Base-by-base conservation (phyloP, 345 rosid species). In the Combretum micranthum region DNA sequence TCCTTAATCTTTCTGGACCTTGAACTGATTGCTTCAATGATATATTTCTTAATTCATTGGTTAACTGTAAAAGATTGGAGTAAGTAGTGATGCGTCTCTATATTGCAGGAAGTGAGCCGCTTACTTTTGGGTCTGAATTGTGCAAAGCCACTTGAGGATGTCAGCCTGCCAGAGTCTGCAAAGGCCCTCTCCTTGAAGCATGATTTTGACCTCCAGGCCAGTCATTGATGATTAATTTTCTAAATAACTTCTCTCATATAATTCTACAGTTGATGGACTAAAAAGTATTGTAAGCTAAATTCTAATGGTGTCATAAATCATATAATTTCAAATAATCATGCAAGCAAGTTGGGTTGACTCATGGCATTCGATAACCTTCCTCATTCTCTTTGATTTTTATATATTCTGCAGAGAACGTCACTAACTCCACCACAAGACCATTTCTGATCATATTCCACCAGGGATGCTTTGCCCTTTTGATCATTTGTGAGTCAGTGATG, bases 191-290 rank as follows among this genome's bases (percentile, higher is more conserved):
- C 91, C 56, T 73, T 69, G n/a, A 42, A 70, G 44, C 80, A 83
- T 73, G 76, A 75, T 64, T 93, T 93, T 56, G 97, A 89, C 62
- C 82, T 93, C 53, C 96, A 89, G 89, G 97, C 87, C 52, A 19
- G 25, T 15, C 1, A 14, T 1, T 17, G 26, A 22, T 7, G 32
- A 44, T 16, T 25, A 4, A 14, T 52, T 26, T 21, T 20, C 47
- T 46, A 12, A 14, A 22, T 26, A 20, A n/a, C 26, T 3, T 22
- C 56, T 20, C 16, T 49, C 13, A 20, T 32, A 9, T 4, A 20
- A 37, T 20, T 1, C 4, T 43, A 12, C 21, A n/a, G 20, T 52
- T 25, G 32, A 25, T 5, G 32, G 5, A 25, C 32, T 25, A 25
- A 25, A 3, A 7, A 25, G 0, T 25, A 25, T 25, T 25, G 6